Base-by-base conservation (phyloP, 2,329 filamentous ascomycete species). In the Aspergillus awamori region DNA sequence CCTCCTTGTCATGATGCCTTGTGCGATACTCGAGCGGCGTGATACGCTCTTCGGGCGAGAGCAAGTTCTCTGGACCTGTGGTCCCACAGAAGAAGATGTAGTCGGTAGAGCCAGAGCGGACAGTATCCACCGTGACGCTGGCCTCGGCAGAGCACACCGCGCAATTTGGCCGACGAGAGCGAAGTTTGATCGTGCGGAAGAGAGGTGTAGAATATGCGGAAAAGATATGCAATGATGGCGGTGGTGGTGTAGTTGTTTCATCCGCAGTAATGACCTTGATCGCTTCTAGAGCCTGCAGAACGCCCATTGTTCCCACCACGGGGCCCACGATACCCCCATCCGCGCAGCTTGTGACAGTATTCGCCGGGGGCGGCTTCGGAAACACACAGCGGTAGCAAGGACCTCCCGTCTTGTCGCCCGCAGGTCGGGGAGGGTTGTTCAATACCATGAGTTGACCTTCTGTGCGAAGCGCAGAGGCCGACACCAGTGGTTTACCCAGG, bases 341-440 rank as follows among this genome's bases (percentile, higher is more conserved):
- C 43, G 93, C 92, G 71, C 95, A 99, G 62, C 89, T 92, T 1
- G 92, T 83, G 0, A 97, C 89, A 59, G 87, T 92, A 45, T 91
- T 90, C 0, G 91, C 86, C 0, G 94, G 93, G 0, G 95, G 93
- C 0, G 95, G 93, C 39, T 85, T 89, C 0, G 93, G 93, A 69
- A 97, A 99, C 11, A 98, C 86, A 72, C 95, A 99, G 45, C 95
- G 85, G 77, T 99, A 99, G 76, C 95, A 99, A 0, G 94, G 93
- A 0, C 93, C 91, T 36, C 90, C 89, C 0, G 78, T 71, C 2
- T 73, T 58, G 54, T 86, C 77, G 1, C 88, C 88, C 8, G 83
- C 81, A 2, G 85, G 80, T 7, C 82, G 79, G 0, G 92, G 86
- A 1, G 93, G 93, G 61, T 89, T 87, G 76, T 98, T 97, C 55